phyloP scores from a whole-genome alignment of 75 land plant genomes.

The Pinus taeda region DNA sequence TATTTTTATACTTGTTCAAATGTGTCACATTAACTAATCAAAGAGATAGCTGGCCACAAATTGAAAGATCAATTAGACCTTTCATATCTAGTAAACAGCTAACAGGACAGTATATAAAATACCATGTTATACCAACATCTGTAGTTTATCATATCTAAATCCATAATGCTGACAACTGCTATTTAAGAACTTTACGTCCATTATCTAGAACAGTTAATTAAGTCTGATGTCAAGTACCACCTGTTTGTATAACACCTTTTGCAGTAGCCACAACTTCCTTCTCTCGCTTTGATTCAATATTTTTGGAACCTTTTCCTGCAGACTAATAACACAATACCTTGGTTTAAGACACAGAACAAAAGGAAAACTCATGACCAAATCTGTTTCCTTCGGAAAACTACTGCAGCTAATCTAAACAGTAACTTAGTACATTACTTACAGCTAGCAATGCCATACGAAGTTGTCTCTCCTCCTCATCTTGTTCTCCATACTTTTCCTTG shows the following conservation, averaged over 20 bases:
- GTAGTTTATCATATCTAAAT: too few species aligned
- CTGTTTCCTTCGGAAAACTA: neutral
- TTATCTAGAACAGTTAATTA: too few species aligned
- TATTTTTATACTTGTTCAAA: too few species aligned
- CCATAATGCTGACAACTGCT: too few species aligned
- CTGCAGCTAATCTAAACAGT: neutral
- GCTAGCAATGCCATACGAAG: slow-evolving; percentile 91
- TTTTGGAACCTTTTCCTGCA: slow-evolving; percentile 54
- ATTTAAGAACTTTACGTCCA: too few species aligned
- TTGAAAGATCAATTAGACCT: too few species aligned
- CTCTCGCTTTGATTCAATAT: slow-evolving; percentile 23
- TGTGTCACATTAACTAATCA: too few species aligned
- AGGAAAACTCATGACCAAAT: slow-evolving; percentile 1
- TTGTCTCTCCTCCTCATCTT: slow-evolving; percentile 93
- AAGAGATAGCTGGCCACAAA: too few species aligned
- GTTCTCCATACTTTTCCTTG: slow-evolving; percentile 58
- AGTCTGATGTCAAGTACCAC: slow-evolving; percentile 26
- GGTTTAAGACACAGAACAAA: neutral
- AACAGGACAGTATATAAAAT: too few species aligned
- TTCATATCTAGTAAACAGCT: too few species aligned
- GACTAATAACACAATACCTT: slow-evolving; percentile 42
- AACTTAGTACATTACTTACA: slow-evolving; percentile 45
- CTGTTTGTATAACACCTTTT: slow-evolving; percentile 8
- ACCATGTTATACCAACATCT: too few species aligned
- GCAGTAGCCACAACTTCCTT: slow-evolving; percentile 9